phyloP scores from a whole-genome alignment of 2,329 filamentous ascomycete genomes.

The Penicillium aurantiogriseum region DNA sequence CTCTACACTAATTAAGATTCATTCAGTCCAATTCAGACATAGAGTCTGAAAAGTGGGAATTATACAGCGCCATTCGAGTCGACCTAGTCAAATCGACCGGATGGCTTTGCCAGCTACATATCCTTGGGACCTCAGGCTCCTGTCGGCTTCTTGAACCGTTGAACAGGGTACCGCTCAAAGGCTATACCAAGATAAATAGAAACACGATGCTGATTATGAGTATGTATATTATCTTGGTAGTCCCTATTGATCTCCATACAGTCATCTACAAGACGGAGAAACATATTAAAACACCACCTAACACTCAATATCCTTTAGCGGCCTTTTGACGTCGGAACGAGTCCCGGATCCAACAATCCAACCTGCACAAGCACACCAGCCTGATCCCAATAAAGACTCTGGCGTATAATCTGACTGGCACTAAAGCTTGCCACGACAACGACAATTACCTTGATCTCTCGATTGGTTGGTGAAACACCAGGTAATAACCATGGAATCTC shows the following conservation, averaged over 20 bases:
- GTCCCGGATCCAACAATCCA: slow-evolving; percentile 55
- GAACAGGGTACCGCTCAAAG: neutral
- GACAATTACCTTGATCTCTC: slow-evolving; percentile 54
- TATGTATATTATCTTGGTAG: neutral
- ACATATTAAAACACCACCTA: too few species aligned
- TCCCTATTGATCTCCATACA: neutral
- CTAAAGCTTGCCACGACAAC: slow-evolving; percentile 50
- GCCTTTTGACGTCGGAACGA: slow-evolving; percentile 41
- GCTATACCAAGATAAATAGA: neutral
- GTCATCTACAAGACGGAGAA: neutral
- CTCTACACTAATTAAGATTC: too few species aligned
- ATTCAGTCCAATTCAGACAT: too few species aligned
- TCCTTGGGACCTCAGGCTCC: too few species aligned
- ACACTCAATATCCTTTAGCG: neutral
- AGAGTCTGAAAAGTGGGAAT: too few species aligned
- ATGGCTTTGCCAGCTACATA: too few species aligned
- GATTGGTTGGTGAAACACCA: slow-evolving; percentile 52
- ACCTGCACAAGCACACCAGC: slow-evolving; percentile 60
- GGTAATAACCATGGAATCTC: slow-evolving; percentile 58
- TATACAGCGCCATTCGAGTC: too few species aligned
- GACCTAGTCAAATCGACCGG: too few species aligned
- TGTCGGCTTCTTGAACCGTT: too few species aligned
- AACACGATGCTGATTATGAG: neutral
- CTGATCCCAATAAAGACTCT: slow-evolving; percentile 63
- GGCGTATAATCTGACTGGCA: slow-evolving; percentile 42